These are phyloP conservation scores for Datisca glomerata DNA, from an alignment of 306 rosid species.

Conservation along the genomic window DNA sequence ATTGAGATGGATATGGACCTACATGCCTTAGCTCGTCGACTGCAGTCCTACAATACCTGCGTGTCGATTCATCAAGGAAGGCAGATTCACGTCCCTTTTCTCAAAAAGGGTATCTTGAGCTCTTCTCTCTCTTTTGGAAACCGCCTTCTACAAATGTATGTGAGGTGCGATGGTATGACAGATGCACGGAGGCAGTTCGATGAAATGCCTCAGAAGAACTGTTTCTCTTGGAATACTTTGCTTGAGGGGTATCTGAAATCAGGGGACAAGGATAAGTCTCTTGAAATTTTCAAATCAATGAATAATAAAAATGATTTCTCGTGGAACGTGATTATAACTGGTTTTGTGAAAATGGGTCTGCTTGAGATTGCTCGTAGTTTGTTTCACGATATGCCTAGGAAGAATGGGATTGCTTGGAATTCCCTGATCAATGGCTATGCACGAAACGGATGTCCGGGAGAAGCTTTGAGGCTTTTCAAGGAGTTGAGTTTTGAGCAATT, in stretches of 20 bases:
- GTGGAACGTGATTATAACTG: conserved; percentile 42
- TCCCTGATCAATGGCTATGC: conserved; percentile 54
- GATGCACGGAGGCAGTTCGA: conserved; percentile 10
- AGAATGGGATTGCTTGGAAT: conserved; percentile 49
- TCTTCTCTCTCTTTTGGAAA: conserved; percentile 34
- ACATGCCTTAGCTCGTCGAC: conserved; percentile 27
- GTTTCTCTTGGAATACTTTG: conserved; percentile 10
- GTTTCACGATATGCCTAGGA: conserved; percentile 53
- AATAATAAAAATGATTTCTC: conserved; percentile 41
- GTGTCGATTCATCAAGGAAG: conserved; percentile 25
- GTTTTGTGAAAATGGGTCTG: conserved; percentile 40
- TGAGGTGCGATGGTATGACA: conserved; percentile 16
- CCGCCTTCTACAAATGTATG: conserved; percentile 53
- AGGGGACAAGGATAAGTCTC: conserved; percentile 29
- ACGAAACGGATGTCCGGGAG: conserved; percentile 31
- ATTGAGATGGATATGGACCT: conserved; percentile 31
- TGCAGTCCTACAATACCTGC: conserved; percentile 27
- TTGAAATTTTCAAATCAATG: conserved; percentile 45
- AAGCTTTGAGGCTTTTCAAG: conserved; percentile 45
- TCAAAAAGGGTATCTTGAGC: conserved; percentile 41
- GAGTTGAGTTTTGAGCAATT: conserved; percentile 38
- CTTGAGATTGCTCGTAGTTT: conserved; percentile 33
- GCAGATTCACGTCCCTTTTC: conserved; percentile 43
- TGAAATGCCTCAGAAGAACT: conserved; percentile 2
- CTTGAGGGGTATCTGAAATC: conserved; percentile 45